phyloP scores from a whole-genome alignment of 2,329 filamentous ascomycete genomes.

The Phialemoniopsis sp. region DNA sequence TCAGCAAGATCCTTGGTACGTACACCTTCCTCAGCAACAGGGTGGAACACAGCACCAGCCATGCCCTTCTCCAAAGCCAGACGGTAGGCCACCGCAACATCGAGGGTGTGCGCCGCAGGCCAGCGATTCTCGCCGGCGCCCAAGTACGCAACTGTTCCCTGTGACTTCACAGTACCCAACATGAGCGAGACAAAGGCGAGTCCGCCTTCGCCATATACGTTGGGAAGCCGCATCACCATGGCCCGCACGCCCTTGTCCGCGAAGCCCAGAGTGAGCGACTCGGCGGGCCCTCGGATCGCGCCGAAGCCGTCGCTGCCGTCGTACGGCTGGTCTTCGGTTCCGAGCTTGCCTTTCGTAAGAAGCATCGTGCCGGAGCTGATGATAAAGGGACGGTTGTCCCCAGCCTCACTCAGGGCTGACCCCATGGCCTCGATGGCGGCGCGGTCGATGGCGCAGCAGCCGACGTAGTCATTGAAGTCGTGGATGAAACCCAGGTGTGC shows the following conservation, averaged over 20 bases:
- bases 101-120: constrained; percentile 28
- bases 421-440: constrained; percentile 30
- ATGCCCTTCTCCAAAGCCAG: constrained; percentile 28
- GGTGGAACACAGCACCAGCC: constrained; percentile 28
- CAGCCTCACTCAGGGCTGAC: constrained; percentile 21
- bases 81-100: constrained; percentile 29
- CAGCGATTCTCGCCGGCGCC: constrained; percentile 28
- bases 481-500: constrained; percentile 36
- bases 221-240: constrained; percentile 29
- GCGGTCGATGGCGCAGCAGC: constrained; percentile 20
- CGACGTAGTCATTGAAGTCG: constrained; percentile 28
- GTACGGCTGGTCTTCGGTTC: constrained; percentile 19
- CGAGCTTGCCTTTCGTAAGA: constrained; percentile 16
- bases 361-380: constrained; percentile 28
- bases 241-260: constrained; percentile 23
- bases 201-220: constrained; percentile 27
- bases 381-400: constrained; percentile 25
- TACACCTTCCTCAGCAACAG: constrained; percentile 26
- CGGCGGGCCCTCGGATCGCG: constrained; percentile 11
- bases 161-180: constrained; percentile 17
- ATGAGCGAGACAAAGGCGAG: constrained; percentile 22
- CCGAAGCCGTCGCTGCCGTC: constrained; percentile 9
- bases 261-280: constrained; percentile 16
- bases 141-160: constrained; percentile 25
- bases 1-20: constrained; percentile 26